These are phyloP conservation scores for Stephania japonica DNA, from an alignment of 164 flowering plant genomes.

Conservation along the genomic window DNA sequence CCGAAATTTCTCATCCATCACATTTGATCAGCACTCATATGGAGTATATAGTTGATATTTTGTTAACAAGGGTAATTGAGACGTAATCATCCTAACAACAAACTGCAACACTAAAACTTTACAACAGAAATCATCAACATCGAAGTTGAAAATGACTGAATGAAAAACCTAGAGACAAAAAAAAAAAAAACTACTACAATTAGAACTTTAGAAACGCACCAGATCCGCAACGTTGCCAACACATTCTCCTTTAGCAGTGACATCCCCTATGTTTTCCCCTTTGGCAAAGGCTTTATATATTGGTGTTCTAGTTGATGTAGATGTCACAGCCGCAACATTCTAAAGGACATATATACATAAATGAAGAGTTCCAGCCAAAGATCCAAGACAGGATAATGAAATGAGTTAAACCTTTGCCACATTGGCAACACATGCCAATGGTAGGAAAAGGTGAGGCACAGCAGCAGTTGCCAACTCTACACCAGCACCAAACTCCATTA, in stretches of 20 bases:
- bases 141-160: background rate
- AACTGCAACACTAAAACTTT: too few species aligned
- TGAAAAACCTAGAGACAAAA: too few species aligned
- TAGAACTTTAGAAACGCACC: slow-evolving; percentile 36
- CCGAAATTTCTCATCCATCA: too few species aligned
- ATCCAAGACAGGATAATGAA: background rate
- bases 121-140: background rate
- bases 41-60: too few species aligned
- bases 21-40: too few species aligned
- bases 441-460: slow-evolving; percentile 90
- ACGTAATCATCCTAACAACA: too few species aligned
- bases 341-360: slow-evolving; percentile 19
- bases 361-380: background rate
- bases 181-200: background rate
- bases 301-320: slow-evolving; percentile 98
- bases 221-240: slow-evolving; percentile 96
- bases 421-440: slow-evolving; percentile 98
- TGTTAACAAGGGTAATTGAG: too few species aligned
- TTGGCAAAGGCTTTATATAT: slow-evolving; percentile 98
- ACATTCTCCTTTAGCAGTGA: slow-evolving; percentile 99
- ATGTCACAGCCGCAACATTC: slow-evolving; percentile 98
- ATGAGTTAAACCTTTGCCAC: slow-evolving; percentile 66
- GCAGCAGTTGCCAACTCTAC: slow-evolving; percentile 95
- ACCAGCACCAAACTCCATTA: slow-evolving; percentile 98
- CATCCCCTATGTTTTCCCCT: slow-evolving; percentile 99